These are phyloP conservation scores for Nicotiana rustica DNA, from an alignment of 305 asterid genomes.

Conservation along the genomic window DNA sequence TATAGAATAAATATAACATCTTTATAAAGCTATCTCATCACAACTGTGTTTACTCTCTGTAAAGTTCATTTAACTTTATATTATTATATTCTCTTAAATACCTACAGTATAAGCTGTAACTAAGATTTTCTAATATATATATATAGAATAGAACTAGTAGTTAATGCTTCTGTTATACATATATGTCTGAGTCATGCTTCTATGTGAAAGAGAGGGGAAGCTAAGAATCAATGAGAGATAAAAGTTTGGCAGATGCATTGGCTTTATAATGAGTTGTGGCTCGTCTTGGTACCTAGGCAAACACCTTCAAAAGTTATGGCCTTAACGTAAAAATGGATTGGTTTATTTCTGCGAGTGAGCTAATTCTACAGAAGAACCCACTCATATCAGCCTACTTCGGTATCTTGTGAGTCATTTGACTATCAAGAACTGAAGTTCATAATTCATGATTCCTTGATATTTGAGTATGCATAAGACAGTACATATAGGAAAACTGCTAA, in stretches of 20 bases:
- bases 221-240: constrained; percentile 8
- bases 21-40: background rate
- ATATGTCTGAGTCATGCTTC: background rate
- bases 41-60: background rate
- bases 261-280: background rate
- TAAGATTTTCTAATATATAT: background rate
- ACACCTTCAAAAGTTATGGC: constrained; percentile 23
- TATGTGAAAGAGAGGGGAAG: background rate
- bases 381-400: constrained; percentile 6
- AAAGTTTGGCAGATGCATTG: background rate
- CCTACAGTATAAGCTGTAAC: constrained; percentile 21
- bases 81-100: background rate
- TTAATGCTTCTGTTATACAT: background rate
- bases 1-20: background rate
- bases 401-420: background rate
- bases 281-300: constrained; percentile 9
- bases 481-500: background rate
- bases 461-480: constrained; percentile 12
- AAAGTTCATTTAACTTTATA: background rate
- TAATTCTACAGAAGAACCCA: constrained; percentile 11
- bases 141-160: background rate
- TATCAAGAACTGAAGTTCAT: constrained; percentile 29
- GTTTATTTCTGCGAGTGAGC: background rate
- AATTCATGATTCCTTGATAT: constrained; percentile 12
- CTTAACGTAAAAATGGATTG: background rate